Evolutionary conservation across 306 rosid genomes (phyloP).

Genomic region (Prunus armeniaca): DNA sequence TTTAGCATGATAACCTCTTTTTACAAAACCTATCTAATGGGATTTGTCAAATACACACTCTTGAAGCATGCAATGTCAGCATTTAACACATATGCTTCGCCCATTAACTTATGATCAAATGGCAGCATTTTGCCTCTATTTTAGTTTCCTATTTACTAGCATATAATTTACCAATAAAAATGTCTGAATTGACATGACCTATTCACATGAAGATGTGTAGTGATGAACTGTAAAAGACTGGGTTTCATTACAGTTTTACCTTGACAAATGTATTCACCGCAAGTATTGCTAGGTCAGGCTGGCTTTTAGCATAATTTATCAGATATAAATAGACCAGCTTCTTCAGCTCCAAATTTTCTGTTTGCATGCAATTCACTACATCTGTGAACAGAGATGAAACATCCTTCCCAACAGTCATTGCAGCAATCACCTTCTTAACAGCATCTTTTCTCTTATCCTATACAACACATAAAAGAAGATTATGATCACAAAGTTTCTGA

Average conservation of each 20-base stretch:
- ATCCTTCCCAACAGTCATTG: slow-evolving; percentile 99
- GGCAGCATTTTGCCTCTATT: background rate
- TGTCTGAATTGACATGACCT: background rate
- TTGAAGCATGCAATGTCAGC: background rate
- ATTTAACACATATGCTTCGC: background rate
- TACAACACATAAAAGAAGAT: slow-evolving; percentile 16
- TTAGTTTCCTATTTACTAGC: background rate
- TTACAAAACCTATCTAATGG: background rate
- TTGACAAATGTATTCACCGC: slow-evolving; percentile 98
- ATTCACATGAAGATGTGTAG: background rate
- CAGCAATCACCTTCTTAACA: slow-evolving; percentile 97
- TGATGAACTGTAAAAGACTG: slow-evolving; percentile 1
- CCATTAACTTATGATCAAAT: background rate
- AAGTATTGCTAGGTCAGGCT: slow-evolving; percentile 97
- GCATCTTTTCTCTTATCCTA: slow-evolving; percentile 99
- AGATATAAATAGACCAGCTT: slow-evolving; percentile 94
- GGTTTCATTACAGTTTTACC: slow-evolving; percentile 46
- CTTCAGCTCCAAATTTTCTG: slow-evolving; percentile 95
- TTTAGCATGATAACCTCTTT: background rate
- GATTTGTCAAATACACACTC: background rate
- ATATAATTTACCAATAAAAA: background rate
- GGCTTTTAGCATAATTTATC: slow-evolving; percentile 97
- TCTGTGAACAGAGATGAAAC: slow-evolving; percentile 96
- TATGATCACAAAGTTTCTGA: slow-evolving; percentile 17
- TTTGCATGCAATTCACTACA: slow-evolving; percentile 98